phyloP scores from a whole-genome alignment of 306 rosid genomes.

The Cicer cuneatum region DNA sequence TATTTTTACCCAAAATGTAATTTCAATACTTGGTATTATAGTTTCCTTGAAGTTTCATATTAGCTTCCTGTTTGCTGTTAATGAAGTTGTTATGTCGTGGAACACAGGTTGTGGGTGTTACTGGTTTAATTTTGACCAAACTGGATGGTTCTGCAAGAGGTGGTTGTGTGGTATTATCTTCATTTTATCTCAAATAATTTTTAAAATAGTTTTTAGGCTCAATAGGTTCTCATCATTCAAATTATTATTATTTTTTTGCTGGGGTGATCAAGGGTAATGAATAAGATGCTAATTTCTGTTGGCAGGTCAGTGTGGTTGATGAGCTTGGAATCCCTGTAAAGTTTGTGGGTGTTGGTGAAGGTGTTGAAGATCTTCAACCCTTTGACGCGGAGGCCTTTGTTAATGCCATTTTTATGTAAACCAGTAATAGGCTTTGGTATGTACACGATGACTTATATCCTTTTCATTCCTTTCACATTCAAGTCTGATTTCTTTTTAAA shows the following conservation, averaged over 20 bases:
- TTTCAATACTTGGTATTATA: slow-evolving; percentile 17
- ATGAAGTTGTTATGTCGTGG: slow-evolving; percentile 33
- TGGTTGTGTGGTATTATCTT: slow-evolving; percentile 88
- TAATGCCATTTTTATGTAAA: slow-evolving; percentile 78
- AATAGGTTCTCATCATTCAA: slow-evolving; percentile 1
- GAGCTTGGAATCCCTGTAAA: slow-evolving; percentile 97
- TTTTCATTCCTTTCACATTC: slow-evolving; percentile 14
- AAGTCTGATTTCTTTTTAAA: background rate
- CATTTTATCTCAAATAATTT: slow-evolving; percentile 20
- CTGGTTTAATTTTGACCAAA: slow-evolving; percentile 91
- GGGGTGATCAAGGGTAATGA: slow-evolving; percentile 20
- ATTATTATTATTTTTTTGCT: background rate
- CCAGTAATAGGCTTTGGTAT: slow-evolving; percentile 35
- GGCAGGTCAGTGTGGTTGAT: slow-evolving; percentile 93
- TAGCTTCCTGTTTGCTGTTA: slow-evolving; percentile 28
- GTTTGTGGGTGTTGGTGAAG: slow-evolving; percentile 96
- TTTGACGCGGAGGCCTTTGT: slow-evolving; percentile 96
- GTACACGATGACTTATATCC: slow-evolving; percentile 18
- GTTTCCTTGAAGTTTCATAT: slow-evolving; percentile 12
- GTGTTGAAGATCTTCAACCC: slow-evolving; percentile 92
- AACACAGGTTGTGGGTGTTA: slow-evolving; percentile 88
- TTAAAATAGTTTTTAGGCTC: slow-evolving; percentile 1
- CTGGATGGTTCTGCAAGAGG: slow-evolving; percentile 99
- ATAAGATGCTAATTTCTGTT: slow-evolving; percentile 34
- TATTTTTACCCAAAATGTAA: background rate